Conservation (phyloP, 768 basidiomycete species). For the Russula sp. region DNA sequence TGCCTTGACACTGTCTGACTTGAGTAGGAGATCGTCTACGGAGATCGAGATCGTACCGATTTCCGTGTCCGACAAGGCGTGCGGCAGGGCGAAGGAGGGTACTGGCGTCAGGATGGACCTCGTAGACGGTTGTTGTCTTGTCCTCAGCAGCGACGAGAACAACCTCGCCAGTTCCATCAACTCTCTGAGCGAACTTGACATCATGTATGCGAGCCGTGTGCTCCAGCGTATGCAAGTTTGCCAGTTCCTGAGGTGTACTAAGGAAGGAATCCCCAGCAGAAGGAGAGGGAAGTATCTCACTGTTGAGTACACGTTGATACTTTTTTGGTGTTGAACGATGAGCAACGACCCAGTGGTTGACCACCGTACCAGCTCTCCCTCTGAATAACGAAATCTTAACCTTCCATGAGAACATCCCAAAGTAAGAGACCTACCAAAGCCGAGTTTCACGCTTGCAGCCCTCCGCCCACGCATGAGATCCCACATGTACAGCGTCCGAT, state of each 20-base stretch:
- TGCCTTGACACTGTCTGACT: slow-evolving; percentile 63
- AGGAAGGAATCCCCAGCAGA: neutral
- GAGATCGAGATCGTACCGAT: slow-evolving; percentile 53
- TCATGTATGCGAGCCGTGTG: slow-evolving; percentile 86
- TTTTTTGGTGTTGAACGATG: slow-evolving; percentile 68
- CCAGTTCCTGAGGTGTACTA: slow-evolving; percentile 58
- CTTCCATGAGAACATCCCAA: neutral
- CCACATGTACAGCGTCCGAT: slow-evolving; percentile 93
- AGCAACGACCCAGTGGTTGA: slow-evolving; percentile 72
- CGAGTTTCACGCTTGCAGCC: slow-evolving; percentile 81
- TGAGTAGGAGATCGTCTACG: slow-evolving; percentile 3
- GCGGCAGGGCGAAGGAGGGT: slow-evolving; percentile 56
- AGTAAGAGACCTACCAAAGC: slow-evolving; percentile 55
- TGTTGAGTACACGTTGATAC: slow-evolving; percentile 78
- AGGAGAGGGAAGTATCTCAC: slow-evolving; percentile 35
- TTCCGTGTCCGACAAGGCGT: slow-evolving; percentile 71
- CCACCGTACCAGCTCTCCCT: slow-evolving; percentile 92
- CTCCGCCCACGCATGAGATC: slow-evolving; percentile 95
- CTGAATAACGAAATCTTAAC: slow-evolving; percentile 34
- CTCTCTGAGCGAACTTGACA: slow-evolving; percentile 63
- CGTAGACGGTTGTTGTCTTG: slow-evolving; percentile 78
- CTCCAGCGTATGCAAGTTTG: slow-evolving; percentile 59
- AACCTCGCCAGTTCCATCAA: slow-evolving; percentile 53
- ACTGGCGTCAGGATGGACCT: slow-evolving; percentile 42
- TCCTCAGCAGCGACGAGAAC: slow-evolving; percentile 87